Base-by-base conservation (phyloP, 2,329 filamentous ascomycete genomes). In the Diaporthe humulicola region DNA sequence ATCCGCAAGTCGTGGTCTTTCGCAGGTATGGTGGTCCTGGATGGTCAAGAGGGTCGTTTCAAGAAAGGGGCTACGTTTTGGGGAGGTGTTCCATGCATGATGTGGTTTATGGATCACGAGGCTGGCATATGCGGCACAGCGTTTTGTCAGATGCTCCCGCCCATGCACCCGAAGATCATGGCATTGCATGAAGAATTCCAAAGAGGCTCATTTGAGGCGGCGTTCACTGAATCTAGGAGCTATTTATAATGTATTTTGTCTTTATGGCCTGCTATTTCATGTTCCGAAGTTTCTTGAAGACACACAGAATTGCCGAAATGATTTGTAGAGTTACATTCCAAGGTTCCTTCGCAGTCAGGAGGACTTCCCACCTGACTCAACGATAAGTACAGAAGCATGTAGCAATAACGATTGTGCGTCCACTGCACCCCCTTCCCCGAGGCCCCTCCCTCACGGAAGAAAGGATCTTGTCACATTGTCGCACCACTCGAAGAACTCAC, bases 21-120 rank as follows among this genome's bases (percentile, higher is more conserved):
- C 25, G 79, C 79, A 4, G 80, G 80, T 0, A 33, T 81, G 40
- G 74, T 81, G 22, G 77, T 75, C 3, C 80, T 80, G 54, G 76
- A 79, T 9, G 74, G 70, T 9, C 74, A 77, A 30, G 74, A 79
- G 17, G 79, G 79, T 1, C 71, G 78, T 8, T 79, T 80, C 42
- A 64, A 69, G 22, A 28, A 64, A 1, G 78, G 78, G 0, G 76
- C 73, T 19, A 74, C 75, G 8, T 69, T 78, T n/a, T 81, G 78
- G 79, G 79, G 70, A 19, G 80, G 79, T 1, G 77, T 76, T 19
- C 74, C 78, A 3, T 78, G 77, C 25, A 66, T 57, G 6, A 73
- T 75, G 48, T 81, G 80, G 80, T 81, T 79, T 33, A 81, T 81
- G 60, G 80, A 81, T 48, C 74, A 77, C 17, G 74, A 77, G 52